Evolutionary conservation across 1,284 basidiomycete species (phyloP).

Genomic region (Tetrapyrgos nigripes): DNA sequence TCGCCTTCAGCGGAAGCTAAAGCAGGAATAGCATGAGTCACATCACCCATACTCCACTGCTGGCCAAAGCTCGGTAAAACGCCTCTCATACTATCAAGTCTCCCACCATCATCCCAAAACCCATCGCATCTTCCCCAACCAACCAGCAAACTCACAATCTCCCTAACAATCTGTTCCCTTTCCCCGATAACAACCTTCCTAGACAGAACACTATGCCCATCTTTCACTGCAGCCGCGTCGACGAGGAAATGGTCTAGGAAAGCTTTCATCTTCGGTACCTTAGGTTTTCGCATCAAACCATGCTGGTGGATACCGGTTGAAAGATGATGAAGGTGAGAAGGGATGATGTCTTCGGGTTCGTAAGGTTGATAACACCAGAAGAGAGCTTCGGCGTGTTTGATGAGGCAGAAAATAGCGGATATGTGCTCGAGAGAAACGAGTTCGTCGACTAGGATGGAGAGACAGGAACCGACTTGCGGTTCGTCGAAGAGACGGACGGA

Average conservation of each 20-base stretch:
- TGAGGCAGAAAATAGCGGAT: constrained; percentile 24
- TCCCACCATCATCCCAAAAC: not conserved
- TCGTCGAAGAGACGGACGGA: constrained; percentile 25
- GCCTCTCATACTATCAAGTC: not conserved
- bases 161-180: constrained; percentile 1
- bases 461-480: constrained; percentile 30
- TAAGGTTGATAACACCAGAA: constrained; percentile 8
- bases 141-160: constrained; percentile 2
- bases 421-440: constrained; percentile 37
- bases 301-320: not conserved
- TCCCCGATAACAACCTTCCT: constrained; percentile 6
- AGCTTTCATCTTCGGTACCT: not conserved
- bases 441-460: constrained; percentile 30
- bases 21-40: not conserved
- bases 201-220: constrained; percentile 6
- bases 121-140: constrained; percentile 2
- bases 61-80: not conserved
- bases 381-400: constrained; percentile 4
- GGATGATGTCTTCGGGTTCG: not conserved
- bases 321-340: not conserved
- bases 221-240: not conserved
- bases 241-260: not conserved
- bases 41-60: not conserved
- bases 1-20: not conserved
- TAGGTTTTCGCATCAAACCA: not conserved